phyloP scores from a whole-genome alignment of 2,329 filamentous ascomycete species.

The Venturia oleaginea region DNA sequence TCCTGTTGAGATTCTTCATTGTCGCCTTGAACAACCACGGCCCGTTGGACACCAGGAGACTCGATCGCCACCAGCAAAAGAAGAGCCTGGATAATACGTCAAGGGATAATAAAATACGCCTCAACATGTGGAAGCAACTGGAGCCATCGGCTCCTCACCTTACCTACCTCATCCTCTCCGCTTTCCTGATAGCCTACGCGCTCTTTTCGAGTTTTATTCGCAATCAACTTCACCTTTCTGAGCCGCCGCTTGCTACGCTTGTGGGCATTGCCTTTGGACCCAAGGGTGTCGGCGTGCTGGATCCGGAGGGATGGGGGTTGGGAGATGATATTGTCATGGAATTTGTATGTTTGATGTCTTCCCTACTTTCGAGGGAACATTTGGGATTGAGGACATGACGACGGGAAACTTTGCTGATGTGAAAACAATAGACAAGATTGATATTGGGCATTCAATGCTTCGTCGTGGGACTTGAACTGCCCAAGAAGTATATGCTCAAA shows the following conservation, averaged over 20 bases:
- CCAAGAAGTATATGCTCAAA: slow-evolving; percentile 38
- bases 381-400: background rate
- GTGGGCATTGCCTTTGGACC: slow-evolving; percentile 39
- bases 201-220: slow-evolving; percentile 38
- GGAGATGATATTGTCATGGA: slow-evolving; percentile 33
- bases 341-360: slow-evolving; percentile 14
- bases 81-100: background rate
- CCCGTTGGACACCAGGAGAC: background rate
- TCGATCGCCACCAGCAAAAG: background rate
- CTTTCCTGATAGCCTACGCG: slow-evolving; percentile 38
- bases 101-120: background rate
- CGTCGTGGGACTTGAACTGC: slow-evolving; percentile 28
- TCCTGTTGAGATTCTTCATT: background rate
- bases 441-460: slow-evolving; percentile 38
- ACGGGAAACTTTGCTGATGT: background rate
- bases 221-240: slow-evolving; percentile 40
- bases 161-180: slow-evolving; percentile 35
- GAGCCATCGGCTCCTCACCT: slow-evolving; percentile 27
- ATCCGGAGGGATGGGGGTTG: slow-evolving; percentile 34
- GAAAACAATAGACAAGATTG: slow-evolving; percentile 29
- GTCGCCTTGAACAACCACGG: background rate
- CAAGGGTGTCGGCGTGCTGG: slow-evolving; percentile 29
- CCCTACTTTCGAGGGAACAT: background rate
- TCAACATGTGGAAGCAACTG: slow-evolving; percentile 9
- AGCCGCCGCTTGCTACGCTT: slow-evolving; percentile 39